phyloP scores from a whole-genome alignment of 495 filamentous ascomycete species.

The Ascodesmis nigricans region DNA sequence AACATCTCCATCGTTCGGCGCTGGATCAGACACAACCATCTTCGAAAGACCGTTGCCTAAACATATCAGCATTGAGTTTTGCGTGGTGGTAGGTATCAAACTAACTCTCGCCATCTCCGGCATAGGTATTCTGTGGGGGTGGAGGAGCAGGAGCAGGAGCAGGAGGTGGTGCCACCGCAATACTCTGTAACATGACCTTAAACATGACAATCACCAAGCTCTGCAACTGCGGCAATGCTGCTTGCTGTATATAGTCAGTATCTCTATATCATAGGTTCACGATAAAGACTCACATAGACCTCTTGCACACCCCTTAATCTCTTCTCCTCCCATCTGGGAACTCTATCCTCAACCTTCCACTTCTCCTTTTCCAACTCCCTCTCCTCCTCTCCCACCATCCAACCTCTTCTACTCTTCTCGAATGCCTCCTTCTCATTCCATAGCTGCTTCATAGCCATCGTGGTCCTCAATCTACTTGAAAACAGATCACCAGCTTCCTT shows the following conservation, averaged over 20 bases:
- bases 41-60: not conserved
- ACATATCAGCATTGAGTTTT: not conserved
- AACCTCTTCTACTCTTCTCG: slow-evolving; percentile 76
- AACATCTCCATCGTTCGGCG: slow-evolving; percentile 7
- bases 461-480: slow-evolving; percentile 68
- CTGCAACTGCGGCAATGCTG: slow-evolving; percentile 64
- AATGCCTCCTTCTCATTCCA: slow-evolving; percentile 87
- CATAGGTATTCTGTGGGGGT: slow-evolving; percentile 4
- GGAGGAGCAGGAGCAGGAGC: slow-evolving; percentile 10
- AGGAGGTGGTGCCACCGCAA: slow-evolving; percentile 30
- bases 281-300: slow-evolving; percentile 50
- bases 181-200: slow-evolving; percentile 64
- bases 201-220: slow-evolving; percentile 85
- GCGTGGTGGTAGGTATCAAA: too few species aligned
- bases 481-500: slow-evolving; percentile 90
- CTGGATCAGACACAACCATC: slow-evolving; percentile 4
- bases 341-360: slow-evolving; percentile 19
- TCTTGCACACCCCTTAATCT: slow-evolving; percentile 52
- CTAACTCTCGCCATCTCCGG: not conserved
- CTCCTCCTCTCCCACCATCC: slow-evolving; percentile 32
- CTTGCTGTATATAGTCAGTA: slow-evolving; percentile 30
- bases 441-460: slow-evolving; percentile 69
- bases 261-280: not conserved
- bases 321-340: slow-evolving; percentile 25
- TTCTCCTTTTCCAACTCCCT: slow-evolving; percentile 26